Conservation (phyloP, 306 rosid species). For the Vicia villosa region DNA sequence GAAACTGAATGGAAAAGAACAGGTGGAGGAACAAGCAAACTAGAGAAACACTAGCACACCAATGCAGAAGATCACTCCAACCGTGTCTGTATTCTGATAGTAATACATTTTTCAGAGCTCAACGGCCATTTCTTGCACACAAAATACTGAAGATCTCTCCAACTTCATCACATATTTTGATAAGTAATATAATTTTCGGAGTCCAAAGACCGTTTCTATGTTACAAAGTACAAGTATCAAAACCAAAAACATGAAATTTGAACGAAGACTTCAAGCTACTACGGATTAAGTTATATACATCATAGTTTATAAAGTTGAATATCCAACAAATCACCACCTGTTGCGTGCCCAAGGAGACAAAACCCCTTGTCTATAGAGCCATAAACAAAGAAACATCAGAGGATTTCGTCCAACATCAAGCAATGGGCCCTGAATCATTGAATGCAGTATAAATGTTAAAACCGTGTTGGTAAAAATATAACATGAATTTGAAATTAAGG, state of each 20-base stretch:
- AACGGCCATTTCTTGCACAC: constrained; percentile 19
- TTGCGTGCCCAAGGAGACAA: constrained; percentile 83
- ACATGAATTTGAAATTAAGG: neutral
- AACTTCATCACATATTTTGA: constrained; percentile 11
- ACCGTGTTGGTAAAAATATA: constrained; percentile 13
- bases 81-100: neutral
- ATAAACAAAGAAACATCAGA: constrained; percentile 71
- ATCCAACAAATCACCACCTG: constrained; percentile 59
- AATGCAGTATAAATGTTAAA: constrained; percentile 28
- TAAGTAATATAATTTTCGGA: neutral
- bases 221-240: constrained; percentile 4
- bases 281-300: constrained; percentile 24
- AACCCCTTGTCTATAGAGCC: constrained; percentile 91
- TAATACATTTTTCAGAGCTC: constrained; percentile 2
- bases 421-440: constrained; percentile 79
- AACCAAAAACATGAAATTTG: neutral
- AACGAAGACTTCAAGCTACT: neutral
- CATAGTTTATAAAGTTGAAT: constrained; percentile 43
- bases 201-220: constrained; percentile 10
- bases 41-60: constrained; percentile 6
- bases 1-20: constrained; percentile 6
- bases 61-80: constrained; percentile 20
- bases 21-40: constrained; percentile 29
- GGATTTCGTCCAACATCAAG: constrained; percentile 94
- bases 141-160: constrained; percentile 17